Base-by-base conservation (phyloP, 2,329 filamentous ascomycete genomes). In the Myriangium duriaei region DNA sequence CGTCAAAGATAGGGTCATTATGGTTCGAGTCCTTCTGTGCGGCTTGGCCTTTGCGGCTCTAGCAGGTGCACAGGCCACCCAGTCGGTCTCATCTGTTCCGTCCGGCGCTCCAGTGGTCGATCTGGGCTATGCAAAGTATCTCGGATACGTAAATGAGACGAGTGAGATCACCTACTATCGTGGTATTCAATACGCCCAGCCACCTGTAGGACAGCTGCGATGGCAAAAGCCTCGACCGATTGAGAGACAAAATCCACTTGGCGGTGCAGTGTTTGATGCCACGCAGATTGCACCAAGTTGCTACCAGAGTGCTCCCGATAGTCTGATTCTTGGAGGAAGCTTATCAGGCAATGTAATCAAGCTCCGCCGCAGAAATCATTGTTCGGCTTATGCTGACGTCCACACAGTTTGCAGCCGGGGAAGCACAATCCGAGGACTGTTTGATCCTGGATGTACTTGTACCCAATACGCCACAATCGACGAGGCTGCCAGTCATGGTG, bases 281-380 rank as follows among this genome's bases (percentile, higher is more conserved):
- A 51, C 51, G 3, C 33, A 35, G 11, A 35, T 45, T 2, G 47
- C 46, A 3, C 49, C 52, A 12, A 40, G 43, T 13, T 58, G 56
- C 34, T 62, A 65, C 53, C 64, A 68, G 43, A 68, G 65, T 42
- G 54, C 55, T 0, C 54, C 56, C n/a, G n/a, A n/a, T n/a, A n/a
- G n/a, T n/a, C n/a, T n/a, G n/a, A n/a, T n/a, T 51, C 16, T 43
- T 52, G 28, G 40, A 57, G 34, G 56, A 53, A 5, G 50, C 51
- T 3, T 32, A 36, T 11, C 36, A 44, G 3, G 47, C 46, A 3
- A 49, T 51, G n/a, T 40, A 43, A 14, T 58, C 56, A 33, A 45
- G 52, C 9, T 52, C 55, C 40, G 49, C 29, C 4, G 38, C 33
- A 16, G 47, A 52, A 3, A 41, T 34, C 16, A 43, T 47, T 34